Evolutionary conservation across 2,329 filamentous ascomycete genomes (phyloP), one percentile per base, ranked within the genome.

Genomic region (Cordyceps javanica): DNA sequence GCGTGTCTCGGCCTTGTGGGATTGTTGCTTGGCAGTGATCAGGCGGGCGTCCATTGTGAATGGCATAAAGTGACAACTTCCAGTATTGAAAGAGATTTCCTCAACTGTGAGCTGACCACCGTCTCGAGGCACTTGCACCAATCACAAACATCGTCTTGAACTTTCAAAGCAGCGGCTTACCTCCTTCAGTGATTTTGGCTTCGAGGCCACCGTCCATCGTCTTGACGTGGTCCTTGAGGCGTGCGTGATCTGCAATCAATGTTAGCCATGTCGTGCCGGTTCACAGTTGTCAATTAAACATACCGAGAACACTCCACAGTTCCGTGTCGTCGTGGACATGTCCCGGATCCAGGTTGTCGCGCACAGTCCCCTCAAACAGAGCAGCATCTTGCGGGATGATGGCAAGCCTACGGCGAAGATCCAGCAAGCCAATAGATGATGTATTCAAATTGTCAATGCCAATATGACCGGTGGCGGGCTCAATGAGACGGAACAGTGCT

Each of bases 321-420:
- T 97, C 94, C 5, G 92, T 96, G 72, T 99, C 95, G 72, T 97
- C 93, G 68, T 96, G 92, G 56, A 95, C 90, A 70, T 96, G 90
- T 28, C 89, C 90, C 25, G 95, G 95, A 70, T 99, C 94, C 39
- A 97, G 82, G 69, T 99, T 99, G 73, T 99, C 94, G 63, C 94
- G 85, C 62, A 99, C 83, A 9, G 89, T 92, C 52, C 92, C 92
- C 72, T 96, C 91, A 67, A 99, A 99, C 61, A 99, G 83, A 62
- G 93, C 93, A 30, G 94, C 93, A 73, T 99, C 95, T 71, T 99
- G 94, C 5, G 95, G 94, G 64, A 99, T 99, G 68, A 99, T 99
- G 56, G 94, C 93, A 49, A 99, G 79, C 59, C 94, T 87, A 57
- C 92, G 83, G 57, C 94, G 86, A 57, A 99, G 81, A 71, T 99